These are phyloP conservation scores for Nemania bipapillata DNA, from an alignment of 2,329 filamentous ascomycete genomes.

Conservation along the genomic window DNA sequence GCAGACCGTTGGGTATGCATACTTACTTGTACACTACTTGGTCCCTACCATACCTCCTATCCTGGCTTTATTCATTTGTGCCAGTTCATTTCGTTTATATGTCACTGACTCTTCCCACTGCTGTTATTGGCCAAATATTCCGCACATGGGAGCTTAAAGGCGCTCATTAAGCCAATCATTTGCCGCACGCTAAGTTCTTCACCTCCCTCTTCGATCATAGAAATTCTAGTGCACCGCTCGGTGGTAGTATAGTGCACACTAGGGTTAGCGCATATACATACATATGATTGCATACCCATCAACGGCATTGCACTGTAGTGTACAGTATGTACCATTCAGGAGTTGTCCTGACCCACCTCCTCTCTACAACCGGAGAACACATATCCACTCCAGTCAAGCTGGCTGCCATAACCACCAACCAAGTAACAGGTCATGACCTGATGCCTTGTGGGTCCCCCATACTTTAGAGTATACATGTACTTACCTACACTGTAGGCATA, in stretches of 20 bases:
- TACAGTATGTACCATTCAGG: conserved; percentile 13
- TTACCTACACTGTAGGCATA: background rate
- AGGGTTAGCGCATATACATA: too few relatives aligned
- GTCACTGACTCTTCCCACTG: background rate
- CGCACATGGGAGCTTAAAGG: background rate
- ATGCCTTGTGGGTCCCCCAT: conserved; percentile 11
- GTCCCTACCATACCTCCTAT: too few relatives aligned
- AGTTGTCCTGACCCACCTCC: conserved; percentile 2
- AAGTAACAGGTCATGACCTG: conserved; percentile 1
- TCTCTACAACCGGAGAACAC: background rate
- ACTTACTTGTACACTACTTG: background rate
- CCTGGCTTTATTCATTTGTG: background rate
- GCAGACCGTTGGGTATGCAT: background rate
- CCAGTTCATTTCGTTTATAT: conserved; percentile 35
- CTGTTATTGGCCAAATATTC: conserved; percentile 25
- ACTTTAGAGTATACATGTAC: background rate
- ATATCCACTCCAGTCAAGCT: background rate
- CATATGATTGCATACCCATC: too few relatives aligned
- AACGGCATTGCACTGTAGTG: background rate
- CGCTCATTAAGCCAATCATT: conserved; percentile 22
- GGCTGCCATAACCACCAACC: background rate
- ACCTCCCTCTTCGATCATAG: conserved; percentile 7
- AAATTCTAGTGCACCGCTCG: background rate
- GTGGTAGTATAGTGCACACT: background rate
- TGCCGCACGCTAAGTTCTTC: background rate